phyloP scores from a whole-genome alignment of 1,139 yeast genomes.

The Blastobotrys serpentis region DNA sequence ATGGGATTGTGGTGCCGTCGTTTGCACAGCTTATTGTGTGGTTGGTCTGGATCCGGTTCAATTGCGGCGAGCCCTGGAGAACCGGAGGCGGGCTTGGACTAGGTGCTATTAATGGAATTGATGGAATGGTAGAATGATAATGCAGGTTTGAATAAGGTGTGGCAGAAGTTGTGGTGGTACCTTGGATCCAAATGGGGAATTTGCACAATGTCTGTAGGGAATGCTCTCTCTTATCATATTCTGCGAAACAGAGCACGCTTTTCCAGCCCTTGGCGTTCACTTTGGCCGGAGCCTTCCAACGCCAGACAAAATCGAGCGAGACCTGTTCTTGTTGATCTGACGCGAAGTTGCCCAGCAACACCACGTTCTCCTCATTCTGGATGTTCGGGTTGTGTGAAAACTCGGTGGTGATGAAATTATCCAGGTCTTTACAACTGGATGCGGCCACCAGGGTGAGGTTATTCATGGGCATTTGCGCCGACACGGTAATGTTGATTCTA shows the following conservation, averaged over 20 bases:
- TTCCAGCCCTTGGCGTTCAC: slow-evolving; percentile 27
- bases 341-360: slow-evolving; percentile 39
- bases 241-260: slow-evolving; percentile 38
- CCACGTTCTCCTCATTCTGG: slow-evolving; percentile 41
- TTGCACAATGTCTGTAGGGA: slow-evolving; percentile 36
- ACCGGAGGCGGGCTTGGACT: slow-evolving; percentile 20
- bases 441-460: slow-evolving; percentile 40
- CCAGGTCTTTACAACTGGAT: slow-evolving; percentile 32
- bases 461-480: slow-evolving; percentile 21
- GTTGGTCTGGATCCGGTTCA: slow-evolving; percentile 4
- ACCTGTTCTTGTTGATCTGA: slow-evolving; percentile 18
- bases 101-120: slow-evolving; percentile 13
- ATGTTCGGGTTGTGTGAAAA: slow-evolving; percentile 43
- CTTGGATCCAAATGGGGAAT: slow-evolving; percentile 38
- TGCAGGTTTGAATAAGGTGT: slow-evolving; percentile 10
- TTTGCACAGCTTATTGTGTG: background rate
- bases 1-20: background rate
- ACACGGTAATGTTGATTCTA: slow-evolving; percentile 21
- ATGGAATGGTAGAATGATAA: slow-evolving; percentile 3
- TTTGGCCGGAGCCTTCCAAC: slow-evolving; percentile 27
- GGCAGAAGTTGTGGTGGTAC: slow-evolving; percentile 11
- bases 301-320: slow-evolving; percentile 34
- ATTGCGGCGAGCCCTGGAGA: slow-evolving; percentile 1
- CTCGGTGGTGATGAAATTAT: slow-evolving; percentile 39
- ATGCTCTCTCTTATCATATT: slow-evolving; percentile 42